Evolutionary conservation across 163 green algal species (phyloP).

Genomic region (Coccomyxa subellipsoidea): DNA sequence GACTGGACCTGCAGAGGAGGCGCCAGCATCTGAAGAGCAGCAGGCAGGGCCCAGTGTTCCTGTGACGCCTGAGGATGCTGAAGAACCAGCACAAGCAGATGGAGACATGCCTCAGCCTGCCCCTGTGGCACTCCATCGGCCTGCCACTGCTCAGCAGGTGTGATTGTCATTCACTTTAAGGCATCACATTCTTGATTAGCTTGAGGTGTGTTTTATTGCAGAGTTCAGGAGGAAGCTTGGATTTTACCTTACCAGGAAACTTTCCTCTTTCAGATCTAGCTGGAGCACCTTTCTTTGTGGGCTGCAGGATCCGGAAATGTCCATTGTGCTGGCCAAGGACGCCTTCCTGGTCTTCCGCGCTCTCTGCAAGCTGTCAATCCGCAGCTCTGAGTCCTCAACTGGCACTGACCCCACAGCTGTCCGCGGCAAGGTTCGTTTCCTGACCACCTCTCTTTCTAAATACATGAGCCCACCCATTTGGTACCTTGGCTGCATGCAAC

Average conservation of each 20-base stretch:
- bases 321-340: constrained; percentile 73
- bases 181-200: no score
- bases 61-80: background rate
- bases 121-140: no score
- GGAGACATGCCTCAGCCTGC: background rate
- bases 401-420: constrained; percentile 67
- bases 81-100: no score
- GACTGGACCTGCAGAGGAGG: background rate
- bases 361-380: constrained; percentile 95
- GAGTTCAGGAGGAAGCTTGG: no score
- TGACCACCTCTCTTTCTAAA: background rate
- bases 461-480: no score
- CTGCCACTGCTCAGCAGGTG: background rate
- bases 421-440: constrained; percentile 48
- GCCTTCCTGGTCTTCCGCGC: constrained; percentile 97
- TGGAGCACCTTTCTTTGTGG: no score
- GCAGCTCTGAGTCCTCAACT: constrained; percentile 57
- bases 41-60: background rate
- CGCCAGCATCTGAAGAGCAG: background rate
- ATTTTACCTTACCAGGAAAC: no score
- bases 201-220: no score
- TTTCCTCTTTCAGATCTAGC: no score
- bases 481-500: no score
- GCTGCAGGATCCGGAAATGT: background rate
- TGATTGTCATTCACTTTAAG: no score